These are phyloP conservation scores for Taiozyma sp. DNA, from an alignment of 1,139 yeast species.

Conservation along the genomic window DNA sequence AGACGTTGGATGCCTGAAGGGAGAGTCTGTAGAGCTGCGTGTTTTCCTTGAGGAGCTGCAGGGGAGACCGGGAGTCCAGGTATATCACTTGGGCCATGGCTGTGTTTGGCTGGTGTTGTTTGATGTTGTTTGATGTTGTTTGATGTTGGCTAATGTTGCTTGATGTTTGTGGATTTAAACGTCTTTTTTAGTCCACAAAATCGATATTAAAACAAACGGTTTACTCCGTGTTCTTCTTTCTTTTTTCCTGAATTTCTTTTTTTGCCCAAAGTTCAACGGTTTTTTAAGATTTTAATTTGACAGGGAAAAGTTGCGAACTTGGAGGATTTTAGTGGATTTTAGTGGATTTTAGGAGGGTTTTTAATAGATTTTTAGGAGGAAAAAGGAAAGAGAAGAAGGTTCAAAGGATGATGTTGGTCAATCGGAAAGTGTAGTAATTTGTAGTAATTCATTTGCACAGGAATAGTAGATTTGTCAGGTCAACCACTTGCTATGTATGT, in stretches of 20 bases:
- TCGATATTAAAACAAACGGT: not conserved
- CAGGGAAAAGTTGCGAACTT: no score
- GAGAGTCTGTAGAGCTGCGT: slow-evolving; percentile 12
- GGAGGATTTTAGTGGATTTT: no score
- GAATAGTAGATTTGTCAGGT: no score
- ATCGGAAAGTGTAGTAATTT: no score
- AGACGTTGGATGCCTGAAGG: slow-evolving; percentile 4
- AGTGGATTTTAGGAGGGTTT: not conserved
- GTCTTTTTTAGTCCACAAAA: no score
- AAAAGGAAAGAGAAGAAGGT: no score
- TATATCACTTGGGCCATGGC: slow-evolving; percentile 20
- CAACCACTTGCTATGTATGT: no score
- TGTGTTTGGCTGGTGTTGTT: not conserved
- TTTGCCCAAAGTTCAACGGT: not conserved
- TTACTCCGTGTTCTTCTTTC: not conserved
- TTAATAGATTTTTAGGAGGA: not conserved
- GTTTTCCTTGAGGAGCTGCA: slow-evolving; percentile 8
- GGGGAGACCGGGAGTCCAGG: slow-evolving; percentile 13
- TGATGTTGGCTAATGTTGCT: no score
- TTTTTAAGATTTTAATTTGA: not conserved
- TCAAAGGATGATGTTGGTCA: no score
- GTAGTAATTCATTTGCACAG: no score
- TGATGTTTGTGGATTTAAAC: no score
- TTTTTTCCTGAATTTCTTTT: not conserved
- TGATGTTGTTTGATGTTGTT: no score